Conservation (phyloP, 257 asterid genomes). For the Oldenlandia corymbosa region DNA sequence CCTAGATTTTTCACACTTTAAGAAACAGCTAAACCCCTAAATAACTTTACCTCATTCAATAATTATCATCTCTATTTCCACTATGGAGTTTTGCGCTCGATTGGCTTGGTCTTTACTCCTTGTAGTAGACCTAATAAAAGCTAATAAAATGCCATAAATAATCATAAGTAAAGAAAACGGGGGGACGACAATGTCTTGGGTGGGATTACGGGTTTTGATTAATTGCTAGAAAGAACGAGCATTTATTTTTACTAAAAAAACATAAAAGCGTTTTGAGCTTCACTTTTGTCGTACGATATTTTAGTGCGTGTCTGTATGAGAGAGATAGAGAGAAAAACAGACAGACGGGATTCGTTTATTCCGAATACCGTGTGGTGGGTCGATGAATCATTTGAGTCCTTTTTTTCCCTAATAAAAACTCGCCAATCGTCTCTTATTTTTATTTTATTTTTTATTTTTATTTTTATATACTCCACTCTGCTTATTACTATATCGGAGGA, state of each 20-base stretch:
- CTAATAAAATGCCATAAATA: too few species aligned
- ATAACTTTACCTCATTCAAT: neutral
- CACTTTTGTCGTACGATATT: constrained; percentile 21
- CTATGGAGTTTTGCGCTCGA: too few species aligned
- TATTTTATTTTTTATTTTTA: too few species aligned
- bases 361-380: constrained; percentile 1
- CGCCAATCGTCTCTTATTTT: neutral
- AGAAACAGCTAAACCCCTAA: too few species aligned
- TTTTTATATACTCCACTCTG: too few species aligned
- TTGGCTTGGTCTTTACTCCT: neutral
- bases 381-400: too few species aligned
- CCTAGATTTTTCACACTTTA: too few species aligned
- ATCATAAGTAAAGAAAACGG: neutral
- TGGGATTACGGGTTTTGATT: too few species aligned
- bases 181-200: neutral
- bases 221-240: neutral
- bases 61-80: too few species aligned
- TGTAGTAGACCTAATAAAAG: too few species aligned
- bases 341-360: neutral
- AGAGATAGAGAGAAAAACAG: neutral
- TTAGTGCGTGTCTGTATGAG: constrained; percentile 10
- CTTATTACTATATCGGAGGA: neutral
- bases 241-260: constrained; percentile 1
- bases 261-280: constrained; percentile 7
- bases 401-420: neutral